phyloP scores from a whole-genome alignment of 2,329 filamentous ascomycete species.

The Westerdykella sp. region DNA sequence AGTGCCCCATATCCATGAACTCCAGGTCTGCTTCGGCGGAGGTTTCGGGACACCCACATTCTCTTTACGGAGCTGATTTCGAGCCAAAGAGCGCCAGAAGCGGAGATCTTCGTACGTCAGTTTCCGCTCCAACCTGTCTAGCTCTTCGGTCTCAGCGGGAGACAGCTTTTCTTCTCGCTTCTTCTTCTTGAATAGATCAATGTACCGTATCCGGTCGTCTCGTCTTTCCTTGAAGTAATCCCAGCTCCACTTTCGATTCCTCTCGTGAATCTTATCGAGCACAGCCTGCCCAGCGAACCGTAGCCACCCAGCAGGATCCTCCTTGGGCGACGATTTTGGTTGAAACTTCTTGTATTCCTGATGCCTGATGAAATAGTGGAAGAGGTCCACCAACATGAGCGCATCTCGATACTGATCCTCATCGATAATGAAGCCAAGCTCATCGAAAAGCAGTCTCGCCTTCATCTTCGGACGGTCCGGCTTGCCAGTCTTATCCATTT shows the following conservation, averaged over 20 bases:
- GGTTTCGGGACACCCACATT: slow-evolving; percentile 80
- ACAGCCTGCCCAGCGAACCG: slow-evolving; percentile 86
- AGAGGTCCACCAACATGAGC: slow-evolving; percentile 95
- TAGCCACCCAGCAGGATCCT: slow-evolving; percentile 89
- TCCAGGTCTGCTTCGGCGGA: slow-evolving; percentile 75
- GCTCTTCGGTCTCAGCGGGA: slow-evolving; percentile 62
- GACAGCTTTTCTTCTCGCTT: slow-evolving; percentile 63
- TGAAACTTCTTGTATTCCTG: slow-evolving; percentile 94
- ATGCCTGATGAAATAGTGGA: slow-evolving; percentile 96
- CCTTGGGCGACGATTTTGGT: slow-evolving; percentile 76
- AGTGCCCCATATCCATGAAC: slow-evolving; percentile 80
- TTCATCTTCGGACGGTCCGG: slow-evolving; percentile 77
- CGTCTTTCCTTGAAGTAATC: slow-evolving; percentile 87
- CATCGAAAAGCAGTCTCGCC: slow-evolving; percentile 86
- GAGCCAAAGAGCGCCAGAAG: slow-evolving; percentile 91
- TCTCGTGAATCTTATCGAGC: slow-evolving; percentile 88
- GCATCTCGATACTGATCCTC: slow-evolving; percentile 96
- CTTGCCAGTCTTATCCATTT: slow-evolving; percentile 88
- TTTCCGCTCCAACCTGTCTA: slow-evolving; percentile 77
- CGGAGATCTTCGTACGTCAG: slow-evolving; percentile 89
- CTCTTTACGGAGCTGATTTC: slow-evolving; percentile 92
- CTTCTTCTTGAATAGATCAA: slow-evolving; percentile 92
- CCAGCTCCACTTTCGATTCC: slow-evolving; percentile 92
- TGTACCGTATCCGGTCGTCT: slow-evolving; percentile 83
- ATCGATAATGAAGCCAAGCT: slow-evolving; percentile 95